Conservation (phyloP, 2,329 filamentous ascomycete species). For the Furcasterigmium sp. region DNA sequence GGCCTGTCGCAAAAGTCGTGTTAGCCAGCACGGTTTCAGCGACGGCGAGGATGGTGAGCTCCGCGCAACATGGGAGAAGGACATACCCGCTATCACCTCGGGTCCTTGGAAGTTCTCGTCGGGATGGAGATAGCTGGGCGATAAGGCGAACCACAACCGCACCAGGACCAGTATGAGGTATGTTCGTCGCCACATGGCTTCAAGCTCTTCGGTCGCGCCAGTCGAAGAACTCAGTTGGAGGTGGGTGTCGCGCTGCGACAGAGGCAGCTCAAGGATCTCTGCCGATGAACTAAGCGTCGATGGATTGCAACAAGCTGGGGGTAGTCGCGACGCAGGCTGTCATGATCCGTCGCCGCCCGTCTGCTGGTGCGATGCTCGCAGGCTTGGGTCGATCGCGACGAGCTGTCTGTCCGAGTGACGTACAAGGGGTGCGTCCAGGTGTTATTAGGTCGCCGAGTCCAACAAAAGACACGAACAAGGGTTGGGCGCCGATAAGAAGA, state of each 20-base stretch:
- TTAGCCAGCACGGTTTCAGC: background rate
- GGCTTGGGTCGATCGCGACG: too few species aligned
- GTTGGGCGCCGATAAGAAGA: too few species aligned
- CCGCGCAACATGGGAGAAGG: too few species aligned
- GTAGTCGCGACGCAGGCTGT: background rate
- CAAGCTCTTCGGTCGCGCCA: too few species aligned
- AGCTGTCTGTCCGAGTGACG: too few species aligned
- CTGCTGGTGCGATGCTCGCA: too few species aligned
- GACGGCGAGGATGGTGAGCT: background rate
- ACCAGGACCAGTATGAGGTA: constrained; percentile 82
- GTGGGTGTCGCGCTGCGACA: background rate
- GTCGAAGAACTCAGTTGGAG: constrained; percentile 2
- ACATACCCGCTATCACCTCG: constrained; percentile 90
- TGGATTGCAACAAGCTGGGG: background rate
- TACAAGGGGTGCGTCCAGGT: too few species aligned
- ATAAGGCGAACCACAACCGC: constrained; percentile 89
- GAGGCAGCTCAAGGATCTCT: too few species aligned
- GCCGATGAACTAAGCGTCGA: background rate
- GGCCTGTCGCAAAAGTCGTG: constrained; percentile 48
- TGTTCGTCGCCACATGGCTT: constrained; percentile 81
- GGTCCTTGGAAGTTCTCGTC: constrained; percentile 99
- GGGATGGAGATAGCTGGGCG: constrained; percentile 93
- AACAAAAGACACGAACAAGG: too few species aligned
- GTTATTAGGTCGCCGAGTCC: too few species aligned
- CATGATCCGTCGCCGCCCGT: background rate